Evolutionary conservation across 169 alveolate species (phyloP), one percentile per base, ranked within the genome.

Genomic region (Plasmodium cynomolgi): DNA sequence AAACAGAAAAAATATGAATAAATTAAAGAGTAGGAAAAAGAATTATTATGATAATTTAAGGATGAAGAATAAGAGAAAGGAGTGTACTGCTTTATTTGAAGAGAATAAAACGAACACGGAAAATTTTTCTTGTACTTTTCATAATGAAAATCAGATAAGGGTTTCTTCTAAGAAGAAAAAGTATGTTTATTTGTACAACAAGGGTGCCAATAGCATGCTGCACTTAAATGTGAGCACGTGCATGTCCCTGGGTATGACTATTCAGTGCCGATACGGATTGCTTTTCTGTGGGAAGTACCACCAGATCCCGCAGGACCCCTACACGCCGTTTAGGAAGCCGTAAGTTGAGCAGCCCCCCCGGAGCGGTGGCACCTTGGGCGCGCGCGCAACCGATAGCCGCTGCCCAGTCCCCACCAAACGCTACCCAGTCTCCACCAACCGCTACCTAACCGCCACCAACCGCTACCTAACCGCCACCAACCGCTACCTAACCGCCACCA

Each of bases 241-340:
- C 31, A 88, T 88, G 94, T 56, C 94, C n/a, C 79, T 88, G 7
- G 94, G 94, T 13, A 88, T 88, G 94, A 79, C 79, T n/a, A 44
- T 88, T 3, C 20, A 34, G 41, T 88, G 94, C 31, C 80, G 83
- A 33, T 88, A 88, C 73, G 80, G 83, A 7, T 20, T 88, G 26
- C 79, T 88, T 1, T 88, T 54, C 58, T 88, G 94, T 13, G 94
- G 94, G 11, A 88, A 88, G 33, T 41, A 88, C 31, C 37, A 88
- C 33, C 83, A 77, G 71, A 88, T 79, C 11, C 94, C 94, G 39
- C 68, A 73, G 1, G 90, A 81, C 34, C 94, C 94, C 41, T 62
- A 88, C 34, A 44, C 83, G 5, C 91, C 94, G 5, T 88, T 88
- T 33, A 88, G 80, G 8, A 88, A 62, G 20, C 94, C 91, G 94